These are phyloP conservation scores for Vigna reflexopilosa DNA, from an alignment of 306 rosid genomes.

Conservation along the genomic window DNA sequence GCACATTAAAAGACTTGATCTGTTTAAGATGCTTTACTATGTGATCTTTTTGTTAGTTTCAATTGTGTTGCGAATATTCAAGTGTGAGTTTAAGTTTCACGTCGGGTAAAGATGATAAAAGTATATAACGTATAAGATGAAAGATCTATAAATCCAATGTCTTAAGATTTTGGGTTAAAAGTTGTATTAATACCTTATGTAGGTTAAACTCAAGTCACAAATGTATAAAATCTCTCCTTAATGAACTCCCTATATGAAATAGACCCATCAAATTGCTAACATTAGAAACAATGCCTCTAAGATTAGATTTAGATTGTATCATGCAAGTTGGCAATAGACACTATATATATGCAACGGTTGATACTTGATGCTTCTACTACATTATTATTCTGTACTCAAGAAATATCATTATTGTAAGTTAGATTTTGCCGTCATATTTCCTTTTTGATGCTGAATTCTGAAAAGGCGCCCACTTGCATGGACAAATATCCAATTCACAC, in stretches of 20 bases:
- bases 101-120: no score
- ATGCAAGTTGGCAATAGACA: constrained; percentile 8
- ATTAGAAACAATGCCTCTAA: background rate
- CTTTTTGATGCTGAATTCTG: constrained; percentile 2
- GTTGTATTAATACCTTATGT: no score
- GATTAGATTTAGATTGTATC: background rate
- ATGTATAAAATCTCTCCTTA: no score
- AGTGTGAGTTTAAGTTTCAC: no score
- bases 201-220: no score
- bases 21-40: background rate
- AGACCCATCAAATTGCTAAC: background rate
- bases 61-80: background rate
- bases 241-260: no score
- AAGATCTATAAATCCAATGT: no score
- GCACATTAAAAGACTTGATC: constrained; percentile 8
- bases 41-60: background rate
- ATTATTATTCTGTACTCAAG: background rate
- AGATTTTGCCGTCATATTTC: background rate
- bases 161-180: no score
- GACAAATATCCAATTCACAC: background rate
- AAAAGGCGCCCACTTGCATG: background rate
- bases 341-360: background rate
- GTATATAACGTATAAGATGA: no score
- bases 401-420: background rate
- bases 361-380: background rate